Base-by-base conservation (phyloP, 75 land plant genomes). In the Pinus albicaulis region DNA sequence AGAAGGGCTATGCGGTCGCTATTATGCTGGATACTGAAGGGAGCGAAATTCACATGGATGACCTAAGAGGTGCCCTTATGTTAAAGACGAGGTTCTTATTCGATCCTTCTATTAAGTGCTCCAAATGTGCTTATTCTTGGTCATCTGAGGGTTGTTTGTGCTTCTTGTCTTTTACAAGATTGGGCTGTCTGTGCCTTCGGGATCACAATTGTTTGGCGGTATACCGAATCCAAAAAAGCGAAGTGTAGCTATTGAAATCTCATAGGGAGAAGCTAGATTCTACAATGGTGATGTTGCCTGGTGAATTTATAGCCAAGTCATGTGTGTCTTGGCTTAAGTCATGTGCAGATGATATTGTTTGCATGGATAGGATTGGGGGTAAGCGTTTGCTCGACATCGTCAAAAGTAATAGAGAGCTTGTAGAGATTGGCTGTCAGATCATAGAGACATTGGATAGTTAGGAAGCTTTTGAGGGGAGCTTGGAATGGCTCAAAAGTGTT, bases 191-290 rank as follows among this genome's bases (percentile, higher is more conserved):
- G 83, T 92, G 0, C 98, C 98, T 0, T 98, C 99, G 0, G 98
- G 92, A 11, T 88, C 98, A 13, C 96, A 98, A 79, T 81, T 94
- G 70, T 95, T 90, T 80, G 99, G 99, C 10, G 98, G 98, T 13
- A 95, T 98, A 26, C 92, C 93, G 7, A 90, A 93, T 78, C 98
- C 96, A 11, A 96, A 95, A n/a, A 84, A 89, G 82, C 74, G 98
- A 98, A 73, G 94, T 90, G 7, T 81, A 79, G 79, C 64, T 86
- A 52, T 98, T 98, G 99, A 95, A 93, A 76, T 72, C 36, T 36
- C 91, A 89, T 34, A 83, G 92, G 80, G 96, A 93, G 74, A 86
- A 87, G 77, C 83, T 95, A 53, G 96, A 98, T 80, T 78, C 88
- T 20, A 74, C 78, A 26, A 95, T 88, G 91, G 85, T 76, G 6